Conservation (phyloP, 139 green algal species). For the Chlamydomonas urium region DNA sequence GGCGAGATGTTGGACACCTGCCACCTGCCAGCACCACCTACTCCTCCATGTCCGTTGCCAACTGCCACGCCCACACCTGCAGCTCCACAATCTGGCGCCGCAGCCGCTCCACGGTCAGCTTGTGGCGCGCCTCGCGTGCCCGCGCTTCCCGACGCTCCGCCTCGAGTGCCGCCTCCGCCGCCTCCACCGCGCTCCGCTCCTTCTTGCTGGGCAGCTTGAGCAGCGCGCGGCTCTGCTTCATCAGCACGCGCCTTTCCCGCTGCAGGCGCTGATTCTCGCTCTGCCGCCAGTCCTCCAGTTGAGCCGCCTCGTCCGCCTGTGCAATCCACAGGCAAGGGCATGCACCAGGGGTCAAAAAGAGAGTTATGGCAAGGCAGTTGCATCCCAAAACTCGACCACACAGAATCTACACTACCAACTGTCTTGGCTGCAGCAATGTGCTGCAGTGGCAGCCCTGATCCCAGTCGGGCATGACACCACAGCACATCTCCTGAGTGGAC, state of each 20-base stretch:
- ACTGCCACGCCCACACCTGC: slow-evolving; percentile 40
- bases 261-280: slow-evolving; percentile 52
- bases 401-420: too few species aligned
- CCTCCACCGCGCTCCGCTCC: slow-evolving; percentile 53
- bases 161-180: slow-evolving; percentile 59
- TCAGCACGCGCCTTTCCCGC: slow-evolving; percentile 64
- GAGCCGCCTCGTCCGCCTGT: slow-evolving; percentile 45
- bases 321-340: too few species aligned
- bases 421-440: too few species aligned
- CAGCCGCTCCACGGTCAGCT: slow-evolving; percentile 78
- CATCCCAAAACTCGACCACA: too few species aligned
- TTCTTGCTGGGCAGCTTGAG: slow-evolving; percentile 73
- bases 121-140: slow-evolving; percentile 64
- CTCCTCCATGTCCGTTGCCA: not conserved
- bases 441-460: too few species aligned
- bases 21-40: not conserved
- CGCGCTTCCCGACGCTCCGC: slow-evolving; percentile 50
- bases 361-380: too few species aligned
- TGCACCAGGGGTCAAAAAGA: too few species aligned
- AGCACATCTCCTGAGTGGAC: too few species aligned
- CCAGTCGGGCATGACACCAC: too few species aligned
- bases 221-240: slow-evolving; percentile 60
- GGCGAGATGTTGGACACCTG: not conserved
- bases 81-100: slow-evolving; percentile 69
- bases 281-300: slow-evolving; percentile 42